Evolutionary conservation across 495 filamentous ascomycete genomes (phyloP), one percentile per base, ranked within the genome.

Genomic region (Staphylotrichum longicolle): DNA sequence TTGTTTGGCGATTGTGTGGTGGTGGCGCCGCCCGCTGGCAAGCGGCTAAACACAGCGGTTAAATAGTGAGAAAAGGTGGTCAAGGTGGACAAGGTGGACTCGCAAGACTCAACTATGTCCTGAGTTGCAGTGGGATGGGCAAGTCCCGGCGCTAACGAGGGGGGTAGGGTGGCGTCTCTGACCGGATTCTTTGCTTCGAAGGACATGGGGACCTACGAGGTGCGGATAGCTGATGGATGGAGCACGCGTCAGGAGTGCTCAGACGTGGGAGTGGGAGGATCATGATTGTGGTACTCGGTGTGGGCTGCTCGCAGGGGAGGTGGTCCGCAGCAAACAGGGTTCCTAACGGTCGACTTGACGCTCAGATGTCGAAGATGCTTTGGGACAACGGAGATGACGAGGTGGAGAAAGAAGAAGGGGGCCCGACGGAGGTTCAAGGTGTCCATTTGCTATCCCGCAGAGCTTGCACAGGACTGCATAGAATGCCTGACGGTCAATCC

Each of bases 111-210:
- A 1, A 1, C 20, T 27, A 27, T 27, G 20, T 27, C 20, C 20
- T 27, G 4, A 15, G 41, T 3, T 27, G 41, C 3, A 5, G 33
- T 37, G 54, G 30, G 30, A n/a, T 37, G 37, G 35, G 32, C 54
- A 55, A 63, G 32, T 63, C 61, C 61, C 61, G 61, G 56, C 61
- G 61, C 61, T 63, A 63, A 35, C 44, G 34, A 48, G n/a, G 44
- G 20, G 14, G n/a, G n/a, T 10, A 12, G 45, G 45, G 42, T 47
- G 15, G 6, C 3, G 27, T 34, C 45, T 37, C 15, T 44, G 12
- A n/a, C 53, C 54, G 51, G 47, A 47, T 45, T 59, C 35, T 57
- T 20, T 7, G 37, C 37, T 39, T 7, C 37, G 37, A 10, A 39
- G 37, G 6, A 39, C 37, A 39, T 6, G 7, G 15, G n/a, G 15